Base-by-base conservation (phyloP, 345 rosid genomes). In the Schrenkiella parvula region DNA sequence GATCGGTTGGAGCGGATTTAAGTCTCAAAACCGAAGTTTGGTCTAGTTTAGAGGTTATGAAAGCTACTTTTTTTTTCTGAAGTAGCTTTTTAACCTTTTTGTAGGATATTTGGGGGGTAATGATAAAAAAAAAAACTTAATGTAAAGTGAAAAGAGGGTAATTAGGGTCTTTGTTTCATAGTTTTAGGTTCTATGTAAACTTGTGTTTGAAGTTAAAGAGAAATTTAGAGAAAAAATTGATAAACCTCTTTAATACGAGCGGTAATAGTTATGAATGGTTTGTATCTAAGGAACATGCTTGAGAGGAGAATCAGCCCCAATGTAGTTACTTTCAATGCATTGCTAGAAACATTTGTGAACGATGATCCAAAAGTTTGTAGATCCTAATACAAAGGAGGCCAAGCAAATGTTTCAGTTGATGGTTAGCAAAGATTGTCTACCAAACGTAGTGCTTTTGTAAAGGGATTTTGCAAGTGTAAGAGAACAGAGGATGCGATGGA, bases 1-100 rank as follows among this genome's bases (percentile, higher is more conserved):
- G 87, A 81, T 67, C 82, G 83, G 90, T 82, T 89, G 54, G 79
- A 54, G 82, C 85, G 64, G 72, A 74, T 85, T 89, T 89, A 51
- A 83, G 53, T 62, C 26, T 72, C 74, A 2, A 22, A 59, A 61
- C 61, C 15, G 19, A 47, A 11, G 59, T 26, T 21, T 32, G 58
- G 51, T 76, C 80, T 66, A 64, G 78, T 79, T 23, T 61, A 57
- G 52, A 61, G 79, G 75, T 69, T 62, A 11, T 21, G 4, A 53
- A 60, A 75, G 74, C 69, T 56, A 28, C 14, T 23, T 22, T 74
- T 56, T 74, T 59, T 53, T 28, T n/a, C n/a, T 1, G 4, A 17
- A 32, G 55, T 51, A 12, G 69, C 56, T 22, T 43, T 10, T 13
- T 18, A 23, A 61, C 64, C 79, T 62, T 18, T 25, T 58, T 51